Evolutionary conservation across 768 basidiomycete species (phyloP).

Genomic region (Trametes cingulata): DNA sequence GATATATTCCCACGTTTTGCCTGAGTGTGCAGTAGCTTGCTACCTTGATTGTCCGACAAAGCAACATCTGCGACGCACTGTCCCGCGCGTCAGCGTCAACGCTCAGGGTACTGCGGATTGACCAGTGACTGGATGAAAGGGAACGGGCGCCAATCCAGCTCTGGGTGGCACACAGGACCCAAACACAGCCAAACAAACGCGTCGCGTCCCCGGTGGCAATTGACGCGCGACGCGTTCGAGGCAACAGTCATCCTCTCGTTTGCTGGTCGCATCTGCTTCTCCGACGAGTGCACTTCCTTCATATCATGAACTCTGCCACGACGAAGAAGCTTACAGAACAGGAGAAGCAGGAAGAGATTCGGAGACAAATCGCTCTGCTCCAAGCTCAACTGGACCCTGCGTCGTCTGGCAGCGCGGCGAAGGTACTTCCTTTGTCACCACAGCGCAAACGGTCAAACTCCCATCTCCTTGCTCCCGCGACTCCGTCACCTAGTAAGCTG

Average conservation of each 20-base stretch:
- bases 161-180: neutral
- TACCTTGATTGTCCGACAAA: too few species aligned
- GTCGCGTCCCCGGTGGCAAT: neutral
- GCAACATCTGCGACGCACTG: neutral
- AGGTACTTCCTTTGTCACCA: slow-evolving; percentile 37
- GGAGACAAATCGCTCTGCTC: slow-evolving; percentile 54
- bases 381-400: slow-evolving; percentile 53
- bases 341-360: slow-evolving; percentile 48
- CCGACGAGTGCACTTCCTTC: neutral
- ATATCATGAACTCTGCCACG: slow-evolving; percentile 21
- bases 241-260: neutral
- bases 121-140: neutral
- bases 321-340: slow-evolving; percentile 11
- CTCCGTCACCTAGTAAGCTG: slow-evolving; percentile 69
- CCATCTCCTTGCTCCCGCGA: slow-evolving; percentile 50
- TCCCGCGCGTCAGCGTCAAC: neutral
- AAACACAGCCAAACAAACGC: slow-evolving; percentile 11
- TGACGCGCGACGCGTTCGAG: neutral
- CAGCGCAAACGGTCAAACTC: slow-evolving; percentile 48
- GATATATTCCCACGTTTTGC: too few species aligned
- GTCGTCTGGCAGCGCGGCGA: slow-evolving; percentile 10
- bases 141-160: neutral
- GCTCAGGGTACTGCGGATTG: too few species aligned
- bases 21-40: too few species aligned
- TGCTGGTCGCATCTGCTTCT: neutral